Percentiles rank a stretch among this genome's conserved stretches.
Conservation (phyloP, 2,329 filamentous ascomycete genomes). For the Arachnomyces sp. region DNA sequence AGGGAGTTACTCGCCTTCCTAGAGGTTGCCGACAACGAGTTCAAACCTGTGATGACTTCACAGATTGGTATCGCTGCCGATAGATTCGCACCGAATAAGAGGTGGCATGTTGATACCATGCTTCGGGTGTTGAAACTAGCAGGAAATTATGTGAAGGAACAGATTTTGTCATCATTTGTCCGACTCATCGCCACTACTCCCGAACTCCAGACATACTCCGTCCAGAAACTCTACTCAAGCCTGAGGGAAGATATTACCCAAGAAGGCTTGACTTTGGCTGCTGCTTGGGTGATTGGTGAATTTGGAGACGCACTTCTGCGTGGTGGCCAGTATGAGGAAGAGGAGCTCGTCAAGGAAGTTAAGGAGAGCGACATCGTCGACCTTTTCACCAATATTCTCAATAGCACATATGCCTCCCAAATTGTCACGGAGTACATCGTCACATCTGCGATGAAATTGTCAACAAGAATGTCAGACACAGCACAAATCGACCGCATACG, state of each 20-base stretch:
- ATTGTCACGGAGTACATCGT: conserved; percentile 92
- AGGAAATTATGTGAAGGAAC: conserved; percentile 95
- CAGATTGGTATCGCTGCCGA: conserved; percentile 97
- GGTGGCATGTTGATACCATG: conserved; percentile 99
- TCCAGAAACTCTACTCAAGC: conserved; percentile 84
- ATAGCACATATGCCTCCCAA: conserved; percentile 88
- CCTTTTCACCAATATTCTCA: conserved; percentile 82
- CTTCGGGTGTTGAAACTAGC: conserved; percentile 85
- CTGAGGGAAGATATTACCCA: conserved; percentile 96
- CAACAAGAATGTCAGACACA: conserved; percentile 72
- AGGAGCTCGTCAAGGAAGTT: conserved; percentile 74
- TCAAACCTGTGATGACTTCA: conserved; percentile 96
- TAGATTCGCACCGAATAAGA: conserved; percentile 89
- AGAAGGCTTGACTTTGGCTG: conserved; percentile 86
- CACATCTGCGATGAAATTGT: conserved; percentile 90
- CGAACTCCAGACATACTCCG: conserved; percentile 91
- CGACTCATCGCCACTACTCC: conserved; percentile 89
- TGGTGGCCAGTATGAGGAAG: conserved; percentile 87
- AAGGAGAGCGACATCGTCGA: conserved; percentile 87
- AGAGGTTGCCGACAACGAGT: conserved; percentile 95
- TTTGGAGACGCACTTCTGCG: conserved; percentile 84
- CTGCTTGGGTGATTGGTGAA: conserved; percentile 95
- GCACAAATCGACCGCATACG: conserved; percentile 82
- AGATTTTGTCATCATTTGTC: conserved; percentile 93
- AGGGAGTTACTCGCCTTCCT: conserved; percentile 89